These are phyloP conservation scores for Komagataella mondaviorum DNA, from an alignment of 805 yeast genomes.

Conservation along the genomic window DNA sequence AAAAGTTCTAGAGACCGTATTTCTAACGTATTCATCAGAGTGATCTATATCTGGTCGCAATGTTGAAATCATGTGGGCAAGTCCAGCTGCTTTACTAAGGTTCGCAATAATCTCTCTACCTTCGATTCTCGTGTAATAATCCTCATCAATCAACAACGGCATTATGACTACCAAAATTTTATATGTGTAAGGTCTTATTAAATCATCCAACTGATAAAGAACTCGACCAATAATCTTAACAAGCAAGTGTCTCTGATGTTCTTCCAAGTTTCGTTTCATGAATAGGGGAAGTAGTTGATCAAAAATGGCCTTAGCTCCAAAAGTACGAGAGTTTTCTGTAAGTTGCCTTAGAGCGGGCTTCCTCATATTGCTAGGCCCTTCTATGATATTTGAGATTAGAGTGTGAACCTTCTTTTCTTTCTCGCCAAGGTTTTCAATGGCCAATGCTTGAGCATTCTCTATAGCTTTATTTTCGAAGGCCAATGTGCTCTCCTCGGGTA, in stretches of 20 bases:
- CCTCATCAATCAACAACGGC: slow-evolving; percentile 74
- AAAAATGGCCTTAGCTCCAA: slow-evolving; percentile 62
- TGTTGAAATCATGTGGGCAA: slow-evolving; percentile 64
- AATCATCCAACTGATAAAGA: slow-evolving; percentile 48
- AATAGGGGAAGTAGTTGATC: slow-evolving; percentile 64
- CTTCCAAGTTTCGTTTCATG: slow-evolving; percentile 59
- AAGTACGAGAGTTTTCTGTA: slow-evolving; percentile 44
- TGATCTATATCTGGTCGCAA: slow-evolving; percentile 76
- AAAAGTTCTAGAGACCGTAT: slow-evolving; percentile 61
- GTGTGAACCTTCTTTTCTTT: slow-evolving; percentile 49
- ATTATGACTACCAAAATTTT: slow-evolving; percentile 61
- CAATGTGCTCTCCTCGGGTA: slow-evolving; percentile 34
- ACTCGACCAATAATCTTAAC: slow-evolving; percentile 67
- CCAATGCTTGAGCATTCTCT: slow-evolving; percentile 20
- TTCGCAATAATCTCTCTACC: slow-evolving; percentile 70
- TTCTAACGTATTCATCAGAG: slow-evolving; percentile 68
- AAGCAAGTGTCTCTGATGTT: slow-evolving; percentile 71
- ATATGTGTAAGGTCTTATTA: slow-evolving; percentile 60
- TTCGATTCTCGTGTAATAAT: slow-evolving; percentile 57
- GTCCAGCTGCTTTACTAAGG: slow-evolving; percentile 70
- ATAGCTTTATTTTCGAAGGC: slow-evolving; percentile 13
- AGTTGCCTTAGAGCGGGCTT: slow-evolving; percentile 57
- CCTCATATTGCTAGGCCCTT: slow-evolving; percentile 59
- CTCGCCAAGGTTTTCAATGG: slow-evolving; percentile 50
- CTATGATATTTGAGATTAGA: slow-evolving; percentile 57